Percentiles rank a stretch among this genome's conserved stretches.
Evolutionary conservation across 305 asterid genomes (phyloP).

Genomic region (Caryopteris hybrid): DNA sequence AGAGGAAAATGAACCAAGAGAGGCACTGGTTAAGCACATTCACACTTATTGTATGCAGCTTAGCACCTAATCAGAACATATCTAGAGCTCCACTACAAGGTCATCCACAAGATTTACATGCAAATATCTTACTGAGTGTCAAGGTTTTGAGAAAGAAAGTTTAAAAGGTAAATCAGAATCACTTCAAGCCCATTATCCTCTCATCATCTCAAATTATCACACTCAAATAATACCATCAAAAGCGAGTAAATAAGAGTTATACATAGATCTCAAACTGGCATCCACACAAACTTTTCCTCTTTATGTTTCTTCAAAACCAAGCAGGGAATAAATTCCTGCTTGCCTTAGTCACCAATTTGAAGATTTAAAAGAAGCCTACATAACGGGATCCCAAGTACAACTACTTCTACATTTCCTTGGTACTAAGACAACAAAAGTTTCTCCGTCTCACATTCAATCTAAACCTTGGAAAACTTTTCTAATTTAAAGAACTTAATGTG

Average conservation of each 20-base stretch:
- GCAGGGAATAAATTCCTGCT: background rate
- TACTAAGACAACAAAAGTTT: conserved; percentile 2
- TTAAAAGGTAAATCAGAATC: background rate
- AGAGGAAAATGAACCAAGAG: background rate
- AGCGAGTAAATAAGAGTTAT: background rate
- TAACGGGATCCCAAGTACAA: background rate
- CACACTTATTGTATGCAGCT: background rate
- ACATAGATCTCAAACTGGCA: background rate
- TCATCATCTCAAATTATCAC: background rate
- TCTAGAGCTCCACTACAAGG: background rate
- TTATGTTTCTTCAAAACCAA: conserved; percentile 9
- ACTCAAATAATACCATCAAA: background rate
- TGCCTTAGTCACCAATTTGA: background rate
- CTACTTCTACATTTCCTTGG: background rate
- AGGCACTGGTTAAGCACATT: background rate
- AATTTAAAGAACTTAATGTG: background rate
- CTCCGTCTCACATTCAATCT: background rate
- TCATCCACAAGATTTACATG: background rate
- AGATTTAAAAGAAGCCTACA: background rate
- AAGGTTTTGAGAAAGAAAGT: background rate
- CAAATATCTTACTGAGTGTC: background rate
- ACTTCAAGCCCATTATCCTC: background rate
- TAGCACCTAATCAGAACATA: background rate
- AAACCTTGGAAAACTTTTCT: background rate
- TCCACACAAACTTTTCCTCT: background rate